Evolutionary conservation across 805 yeast species (phyloP), one percentile per base, ranked within the genome.

Genomic region (Cyberlindnera petersonii): DNA sequence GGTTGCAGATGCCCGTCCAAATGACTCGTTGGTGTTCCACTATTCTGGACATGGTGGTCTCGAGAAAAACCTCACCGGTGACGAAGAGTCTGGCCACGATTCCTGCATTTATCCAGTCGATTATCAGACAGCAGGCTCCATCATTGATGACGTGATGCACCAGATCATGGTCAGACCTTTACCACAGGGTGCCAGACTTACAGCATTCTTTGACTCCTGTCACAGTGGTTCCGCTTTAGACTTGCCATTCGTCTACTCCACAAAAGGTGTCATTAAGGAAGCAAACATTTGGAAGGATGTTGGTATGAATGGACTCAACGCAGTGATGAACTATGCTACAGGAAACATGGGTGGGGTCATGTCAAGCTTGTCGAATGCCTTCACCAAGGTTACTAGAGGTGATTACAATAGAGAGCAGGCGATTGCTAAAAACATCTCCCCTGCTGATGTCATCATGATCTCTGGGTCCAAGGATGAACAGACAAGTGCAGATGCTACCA

Each of bases 11-110:
- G 86, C 87, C 0, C 65, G 61, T 44, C 47, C 47, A 13, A 80
- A 82, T 48, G 89, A 82, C 59, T 71, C 83, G 6, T 58, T 82
- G 35, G 77, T 82, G 40, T 75, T 82, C 68, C 89, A 82, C 55
- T 81, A 76, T 55, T 78, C 86, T 1, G 86, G 89, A 18, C 89
- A 82, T 51, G 89, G 89, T 23, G 85, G 86, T 8, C 75, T 75
- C 49, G 75, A 75, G 20, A 63, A 64, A 35, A 87, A 82, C 57
- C 49, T 58, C 23, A 69, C 74, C 44, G 83, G 83, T 26, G 83
- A 77, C 47, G 85, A 79, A 48, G 79, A 69, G 31, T 79, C 75
- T 45, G 83, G 82, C 2, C 71, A 61, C 46, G 85, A 79, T 53
- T 81, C 77, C 48, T 72, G 73, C 17, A 74, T 79, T 35, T 77